Base-by-base conservation (phyloP, 805 yeast genomes). In the Saccharomycopsis javanensis region DNA sequence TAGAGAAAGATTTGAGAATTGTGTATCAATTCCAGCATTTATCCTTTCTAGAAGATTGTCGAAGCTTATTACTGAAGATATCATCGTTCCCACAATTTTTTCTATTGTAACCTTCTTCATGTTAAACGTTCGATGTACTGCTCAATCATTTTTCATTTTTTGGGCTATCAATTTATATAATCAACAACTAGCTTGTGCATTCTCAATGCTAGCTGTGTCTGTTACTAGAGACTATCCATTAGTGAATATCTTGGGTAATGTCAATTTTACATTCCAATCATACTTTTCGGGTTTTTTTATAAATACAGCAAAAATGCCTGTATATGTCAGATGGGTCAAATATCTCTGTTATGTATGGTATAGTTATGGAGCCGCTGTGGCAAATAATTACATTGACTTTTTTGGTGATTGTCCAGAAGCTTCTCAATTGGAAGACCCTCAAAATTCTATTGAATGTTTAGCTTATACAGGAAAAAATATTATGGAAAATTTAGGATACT, bases 261-360 rank as follows among this genome's bases (percentile, higher is more conserved):
- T 82, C 55, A 77, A 81, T 60, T 85, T 81, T 66, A 87, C 89
- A 31, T 70, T 86, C 28, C 88, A 87, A 64, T 80, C 87, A 55
- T 79, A 86, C 76, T 88, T 88, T 0, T 83, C 88, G 67, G 96
- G 96, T 0, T 86, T 80, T 69, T 88, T 85, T 65, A 86, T 84
- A 23, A 87, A 88, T 67, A 80, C 90, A 0, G 72, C 75, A 6
- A 75, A 80, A 0, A 77, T 88, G 82, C 96, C 96, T 0, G 95
- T 86, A 1, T 89, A 89, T 64, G 95, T 88, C 7, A 75, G 88
- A 35, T 88, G 96, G 96, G 77, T 84, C 4, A 86, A 85, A 66
- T 88, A 86, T 68, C 72, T 83, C 57, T 83, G 92, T 0, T 86
- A 79, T 66, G 75, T 85, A 55, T 89, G 91, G 88, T 88, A 85